Percentiles rank a stretch among this genome's conserved stretches.
phyloP scores from a whole-genome alignment of 2,329 filamentous ascomycete species.

The Aulographum hederae region DNA sequence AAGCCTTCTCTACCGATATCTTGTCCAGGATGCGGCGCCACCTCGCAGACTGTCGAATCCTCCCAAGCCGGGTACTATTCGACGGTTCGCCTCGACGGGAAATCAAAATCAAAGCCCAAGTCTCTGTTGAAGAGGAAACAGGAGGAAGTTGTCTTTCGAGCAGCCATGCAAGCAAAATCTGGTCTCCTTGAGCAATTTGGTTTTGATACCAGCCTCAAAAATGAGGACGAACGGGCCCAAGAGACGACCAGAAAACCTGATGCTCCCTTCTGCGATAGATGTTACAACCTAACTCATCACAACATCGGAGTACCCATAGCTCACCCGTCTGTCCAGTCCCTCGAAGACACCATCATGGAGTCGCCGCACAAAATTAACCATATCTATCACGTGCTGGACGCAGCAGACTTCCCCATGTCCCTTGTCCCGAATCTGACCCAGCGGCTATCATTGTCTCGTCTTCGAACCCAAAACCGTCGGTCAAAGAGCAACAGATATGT shows the following conservation, averaged over 20 bases:
- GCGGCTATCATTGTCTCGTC: constrained; percentile 50
- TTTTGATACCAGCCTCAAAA: not conserved
- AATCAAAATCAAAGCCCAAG: constrained; percentile 15
- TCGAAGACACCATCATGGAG: constrained; percentile 70
- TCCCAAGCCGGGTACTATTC: constrained; percentile 40
- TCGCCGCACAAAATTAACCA: constrained; percentile 84
- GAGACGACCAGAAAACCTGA: constrained; percentile 6
- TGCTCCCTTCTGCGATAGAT: constrained; percentile 63
- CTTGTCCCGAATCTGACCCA: constrained; percentile 59
- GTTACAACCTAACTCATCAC: constrained; percentile 67
- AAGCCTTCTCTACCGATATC: constrained; percentile 33
- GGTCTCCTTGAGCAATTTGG: not conserved
- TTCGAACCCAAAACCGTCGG: constrained; percentile 66
- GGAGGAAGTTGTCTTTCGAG: constrained; percentile 19
- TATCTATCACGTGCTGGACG: constrained; percentile 88
- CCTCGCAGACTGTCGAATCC: constrained; percentile 35
- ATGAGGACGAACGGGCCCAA: constrained; percentile 4
- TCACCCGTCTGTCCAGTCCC: constrained; percentile 64
- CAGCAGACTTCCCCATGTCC: constrained; percentile 93
- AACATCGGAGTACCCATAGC: constrained; percentile 51
- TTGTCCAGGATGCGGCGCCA: constrained; percentile 46
- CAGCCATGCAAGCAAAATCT: constrained; percentile 11
- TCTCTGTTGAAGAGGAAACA: constrained; percentile 6
- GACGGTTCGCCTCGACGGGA: constrained; percentile 27
- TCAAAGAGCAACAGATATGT: constrained; percentile 48